phyloP scores from a whole-genome alignment of 352 stramenopile species.

The Phytopythium vexans region DNA sequence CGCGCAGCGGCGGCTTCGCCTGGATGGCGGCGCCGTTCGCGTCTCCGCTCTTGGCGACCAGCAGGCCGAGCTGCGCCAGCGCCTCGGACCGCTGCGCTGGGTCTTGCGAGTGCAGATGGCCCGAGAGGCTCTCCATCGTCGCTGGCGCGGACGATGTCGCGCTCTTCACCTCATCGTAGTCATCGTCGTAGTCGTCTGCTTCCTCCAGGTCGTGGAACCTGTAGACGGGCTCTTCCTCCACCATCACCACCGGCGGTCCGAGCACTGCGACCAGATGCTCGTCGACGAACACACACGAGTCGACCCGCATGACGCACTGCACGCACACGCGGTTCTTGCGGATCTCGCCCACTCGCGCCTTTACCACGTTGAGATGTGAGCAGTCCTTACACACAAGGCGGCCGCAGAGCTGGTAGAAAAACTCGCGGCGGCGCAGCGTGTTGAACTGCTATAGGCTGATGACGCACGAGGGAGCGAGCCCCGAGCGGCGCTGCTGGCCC shows the following conservation, averaged over 20 bases:
- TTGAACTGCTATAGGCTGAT: constrained; percentile 45
- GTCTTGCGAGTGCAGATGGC: constrained; percentile 39
- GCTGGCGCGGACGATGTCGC: too few species aligned
- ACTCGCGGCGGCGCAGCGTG: constrained; percentile 34
- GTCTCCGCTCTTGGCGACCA: constrained; percentile 19
- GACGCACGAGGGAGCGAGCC: not conserved
- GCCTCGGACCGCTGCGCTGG: constrained; percentile 28
- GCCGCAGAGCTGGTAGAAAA: constrained; percentile 50
- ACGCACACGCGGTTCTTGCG: constrained; percentile 41
- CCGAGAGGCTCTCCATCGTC: constrained; percentile 30
- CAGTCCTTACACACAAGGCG: constrained; percentile 39
- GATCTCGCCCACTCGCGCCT: constrained; percentile 29
- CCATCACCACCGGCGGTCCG: constrained; percentile 26
- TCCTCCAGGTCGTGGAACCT: too few species aligned
- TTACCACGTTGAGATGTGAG: constrained; percentile 39
- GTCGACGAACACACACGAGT: constrained; percentile 44
- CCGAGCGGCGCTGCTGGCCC: constrained; percentile 23
- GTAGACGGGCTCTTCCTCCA: too few species aligned
- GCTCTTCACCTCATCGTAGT: too few species aligned
- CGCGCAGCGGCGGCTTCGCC: constrained; percentile 7
- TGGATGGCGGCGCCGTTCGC: constrained; percentile 11
- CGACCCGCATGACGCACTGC: constrained; percentile 37
- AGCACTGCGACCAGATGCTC: constrained; percentile 36
- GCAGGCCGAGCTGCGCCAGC: constrained; percentile 38
- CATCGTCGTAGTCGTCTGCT: too few species aligned